These are phyloP conservation scores for Moesziomyces globuligerus DNA, from an alignment of 1,284 basidiomycete genomes.

Conservation along the genomic window DNA sequence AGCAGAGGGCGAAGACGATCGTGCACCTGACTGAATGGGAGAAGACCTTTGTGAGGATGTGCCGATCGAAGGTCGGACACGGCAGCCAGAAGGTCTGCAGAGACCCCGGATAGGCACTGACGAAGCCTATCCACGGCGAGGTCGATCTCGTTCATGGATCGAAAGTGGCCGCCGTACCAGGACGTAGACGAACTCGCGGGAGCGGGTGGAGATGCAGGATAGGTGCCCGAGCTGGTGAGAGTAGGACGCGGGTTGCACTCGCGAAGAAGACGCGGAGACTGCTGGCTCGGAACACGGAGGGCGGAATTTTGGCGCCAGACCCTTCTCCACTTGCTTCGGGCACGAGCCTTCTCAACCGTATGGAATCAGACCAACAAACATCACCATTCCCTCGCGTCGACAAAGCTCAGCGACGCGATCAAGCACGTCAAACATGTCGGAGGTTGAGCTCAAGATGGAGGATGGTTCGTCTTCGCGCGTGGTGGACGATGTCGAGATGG, in stretches of 20 bases:
- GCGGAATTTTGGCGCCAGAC: not conserved
- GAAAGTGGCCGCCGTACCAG: no score
- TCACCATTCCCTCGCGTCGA: not conserved
- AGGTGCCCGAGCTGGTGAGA: no score
- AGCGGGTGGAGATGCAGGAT: no score
- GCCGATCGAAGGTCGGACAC: conserved; percentile 16
- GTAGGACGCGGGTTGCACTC: not conserved
- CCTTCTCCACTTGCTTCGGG: not conserved
- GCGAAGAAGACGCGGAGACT: not conserved
- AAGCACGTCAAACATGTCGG: conserved; percentile 5
- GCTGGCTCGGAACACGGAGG: not conserved
- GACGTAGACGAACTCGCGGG: no score
- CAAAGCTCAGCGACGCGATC: not conserved
- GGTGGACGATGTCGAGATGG: conserved; percentile 52
- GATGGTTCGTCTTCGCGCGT: conserved; percentile 10
- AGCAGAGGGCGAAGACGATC: conserved; percentile 19
- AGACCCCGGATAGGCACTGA: conserved; percentile 20
- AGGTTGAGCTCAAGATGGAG: conserved; percentile 17
- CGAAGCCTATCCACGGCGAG: conserved; percentile 19
- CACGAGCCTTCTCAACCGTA: not conserved
- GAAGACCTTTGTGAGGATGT: conserved; percentile 14
- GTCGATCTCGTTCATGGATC: conserved; percentile 25
- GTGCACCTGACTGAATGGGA: conserved; percentile 14
- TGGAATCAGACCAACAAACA: not conserved
- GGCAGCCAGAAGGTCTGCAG: conserved; percentile 18